Conservation (phyloP, 225 moss, liverwort and hornwort genomes). For the Anthoceros angustus region DNA sequence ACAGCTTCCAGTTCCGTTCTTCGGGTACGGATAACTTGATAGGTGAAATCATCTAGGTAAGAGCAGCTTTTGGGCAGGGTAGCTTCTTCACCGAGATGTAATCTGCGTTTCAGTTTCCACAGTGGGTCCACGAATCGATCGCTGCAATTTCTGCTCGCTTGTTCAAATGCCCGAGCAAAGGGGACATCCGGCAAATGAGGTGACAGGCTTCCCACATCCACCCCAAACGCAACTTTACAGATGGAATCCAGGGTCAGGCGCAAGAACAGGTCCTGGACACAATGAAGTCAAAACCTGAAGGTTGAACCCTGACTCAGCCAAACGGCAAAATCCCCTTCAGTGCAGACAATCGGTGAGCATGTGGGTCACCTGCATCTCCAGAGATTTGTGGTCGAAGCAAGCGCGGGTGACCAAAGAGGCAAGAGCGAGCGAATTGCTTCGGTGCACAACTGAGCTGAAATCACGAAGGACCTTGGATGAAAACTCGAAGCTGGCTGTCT, state of each 20-base stretch:
- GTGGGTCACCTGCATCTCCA: constrained; percentile 18
- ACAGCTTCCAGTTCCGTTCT: neutral
- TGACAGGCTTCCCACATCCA: neutral
- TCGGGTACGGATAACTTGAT: constrained; percentile 9
- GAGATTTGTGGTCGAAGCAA: too few relatives aligned
- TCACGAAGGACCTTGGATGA: too few relatives aligned
- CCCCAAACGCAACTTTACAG: constrained; percentile 13
- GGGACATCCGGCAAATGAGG: neutral
- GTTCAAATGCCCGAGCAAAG: constrained; percentile 10
- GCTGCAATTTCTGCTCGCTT: constrained; percentile 6
- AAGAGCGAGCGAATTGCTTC: constrained; percentile 7
- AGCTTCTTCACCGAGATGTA: constrained; percentile 4
- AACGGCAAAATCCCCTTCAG: too few relatives aligned
- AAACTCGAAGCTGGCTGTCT: too few relatives aligned
- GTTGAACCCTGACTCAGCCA: too few relatives aligned
- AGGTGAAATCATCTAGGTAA: constrained; percentile 10
- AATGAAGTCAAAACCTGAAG: neutral
- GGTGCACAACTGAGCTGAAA: too few relatives aligned
- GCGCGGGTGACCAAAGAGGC: too few relatives aligned
- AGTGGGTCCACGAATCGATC: constrained; percentile 13
- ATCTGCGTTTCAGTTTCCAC: constrained; percentile 11
- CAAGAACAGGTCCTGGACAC: constrained; percentile 13
- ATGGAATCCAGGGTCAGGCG: constrained; percentile 10
- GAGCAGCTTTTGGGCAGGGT: constrained; percentile 3
- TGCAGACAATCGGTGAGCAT: neutral